Evolutionary conservation across 805 yeast genomes (phyloP).

Genomic region (Candida xiaguanensis): DNA sequence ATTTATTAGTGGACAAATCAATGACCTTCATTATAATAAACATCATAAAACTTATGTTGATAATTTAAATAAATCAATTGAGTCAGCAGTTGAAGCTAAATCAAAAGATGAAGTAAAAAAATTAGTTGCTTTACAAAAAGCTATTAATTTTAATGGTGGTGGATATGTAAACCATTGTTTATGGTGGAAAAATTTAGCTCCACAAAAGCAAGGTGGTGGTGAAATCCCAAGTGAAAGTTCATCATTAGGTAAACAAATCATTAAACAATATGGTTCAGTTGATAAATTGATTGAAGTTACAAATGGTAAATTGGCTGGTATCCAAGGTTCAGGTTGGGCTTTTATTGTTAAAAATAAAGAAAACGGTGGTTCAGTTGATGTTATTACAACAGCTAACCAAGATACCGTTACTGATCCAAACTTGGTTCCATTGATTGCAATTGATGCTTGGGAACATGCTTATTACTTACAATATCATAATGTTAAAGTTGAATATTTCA

Average conservation of each 20-base stretch:
- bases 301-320: slow-evolving; percentile 42
- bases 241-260: slow-evolving; percentile 35
- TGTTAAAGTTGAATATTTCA: slow-evolving; percentile 47
- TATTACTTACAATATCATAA: slow-evolving; percentile 52
- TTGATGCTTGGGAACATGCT: slow-evolving; percentile 56
- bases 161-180: slow-evolving; percentile 49
- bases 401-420: slow-evolving; percentile 43
- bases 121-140: slow-evolving; percentile 41
- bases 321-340: slow-evolving; percentile 56
- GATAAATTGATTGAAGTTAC: slow-evolving; percentile 40
- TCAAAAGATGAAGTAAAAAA: slow-evolving; percentile 37
- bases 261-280: slow-evolving; percentile 42
- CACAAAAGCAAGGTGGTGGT: slow-evolving; percentile 53
- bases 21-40: slow-evolving; percentile 46
- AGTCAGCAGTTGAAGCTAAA: slow-evolving; percentile 33
- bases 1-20: slow-evolving; percentile 42
- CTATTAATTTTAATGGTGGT: slow-evolving; percentile 49
- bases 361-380: slow-evolving; percentile 40
- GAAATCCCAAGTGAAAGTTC: slow-evolving; percentile 46
- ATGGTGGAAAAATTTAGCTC: slow-evolving; percentile 49
- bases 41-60: slow-evolving; percentile 50
- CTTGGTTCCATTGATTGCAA: slow-evolving; percentile 44
- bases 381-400: slow-evolving; percentile 45
- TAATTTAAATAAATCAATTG: slow-evolving; percentile 44
- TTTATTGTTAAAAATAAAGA: slow-evolving; percentile 45